Evolutionary conservation across 2,329 filamentous ascomycete species (phyloP).

Genomic region (Phialophora expanda): DNA sequence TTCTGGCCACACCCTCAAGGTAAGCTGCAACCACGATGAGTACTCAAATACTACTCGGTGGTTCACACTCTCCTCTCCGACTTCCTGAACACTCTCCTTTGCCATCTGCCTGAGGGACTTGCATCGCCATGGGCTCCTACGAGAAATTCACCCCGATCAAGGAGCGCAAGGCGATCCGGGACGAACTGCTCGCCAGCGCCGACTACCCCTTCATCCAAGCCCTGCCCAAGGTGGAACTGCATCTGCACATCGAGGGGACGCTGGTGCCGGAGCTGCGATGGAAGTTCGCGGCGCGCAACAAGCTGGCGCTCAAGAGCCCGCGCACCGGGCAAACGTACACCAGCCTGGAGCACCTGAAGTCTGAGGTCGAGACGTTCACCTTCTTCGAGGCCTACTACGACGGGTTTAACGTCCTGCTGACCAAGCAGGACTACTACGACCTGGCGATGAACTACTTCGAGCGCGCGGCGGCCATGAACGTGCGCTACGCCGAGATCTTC

Average conservation of each 20-base stretch:
- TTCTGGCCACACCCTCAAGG: too few relatives aligned
- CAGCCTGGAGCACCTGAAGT: slow-evolving; percentile 42
- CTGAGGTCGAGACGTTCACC: slow-evolving; percentile 16
- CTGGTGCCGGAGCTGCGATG: slow-evolving; percentile 51
- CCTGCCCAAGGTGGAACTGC: slow-evolving; percentile 55
- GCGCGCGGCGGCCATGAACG: slow-evolving; percentile 45
- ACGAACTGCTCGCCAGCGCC: slow-evolving; percentile 8
- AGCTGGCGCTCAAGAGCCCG: slow-evolving; percentile 39
- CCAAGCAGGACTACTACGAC: slow-evolving; percentile 50
- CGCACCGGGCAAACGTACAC: slow-evolving; percentile 35
- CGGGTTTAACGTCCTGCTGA: slow-evolving; percentile 45
- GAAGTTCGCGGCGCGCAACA: slow-evolving; percentile 51
- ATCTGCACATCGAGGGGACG: slow-evolving; percentile 56
- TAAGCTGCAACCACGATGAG: background rate
- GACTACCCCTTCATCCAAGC: slow-evolving; percentile 43
- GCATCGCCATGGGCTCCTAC: slow-evolving; percentile 10
- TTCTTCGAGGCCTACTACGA: slow-evolving; percentile 45
- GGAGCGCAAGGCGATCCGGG: slow-evolving; percentile 14
- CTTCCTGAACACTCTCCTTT: background rate
- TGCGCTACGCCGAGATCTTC: slow-evolving; percentile 51
- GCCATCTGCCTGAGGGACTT: background rate
- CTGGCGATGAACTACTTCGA: slow-evolving; percentile 50
- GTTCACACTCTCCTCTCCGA: background rate
- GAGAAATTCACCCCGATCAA: slow-evolving; percentile 11
- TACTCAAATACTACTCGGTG: background rate